Conservation (phyloP, 768 basidiomycete species). For the Rhizopogon vinicolor region DNA sequence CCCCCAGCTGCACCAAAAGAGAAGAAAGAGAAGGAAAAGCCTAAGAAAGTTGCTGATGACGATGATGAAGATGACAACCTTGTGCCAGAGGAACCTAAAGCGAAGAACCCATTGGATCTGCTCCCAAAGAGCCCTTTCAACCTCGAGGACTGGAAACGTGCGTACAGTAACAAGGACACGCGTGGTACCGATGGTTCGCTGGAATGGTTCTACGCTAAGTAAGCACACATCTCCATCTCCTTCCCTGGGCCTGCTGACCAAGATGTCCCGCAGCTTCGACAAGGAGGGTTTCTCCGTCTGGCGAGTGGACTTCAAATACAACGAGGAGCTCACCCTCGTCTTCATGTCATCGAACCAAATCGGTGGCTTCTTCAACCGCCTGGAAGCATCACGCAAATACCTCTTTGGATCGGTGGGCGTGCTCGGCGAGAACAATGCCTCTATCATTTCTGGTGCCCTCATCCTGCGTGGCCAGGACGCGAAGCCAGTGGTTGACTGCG, state of each 20-base stretch:
- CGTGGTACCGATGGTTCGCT: conserved; percentile 75
- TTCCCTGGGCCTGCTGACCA: conserved; percentile 3
- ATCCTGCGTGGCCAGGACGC: conserved; percentile 79
- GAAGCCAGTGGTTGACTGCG: conserved; percentile 66
- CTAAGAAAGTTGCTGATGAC: conserved; percentile 47
- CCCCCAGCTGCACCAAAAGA: conserved; percentile 44
- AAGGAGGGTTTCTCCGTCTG: conserved; percentile 84
- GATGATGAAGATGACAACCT: conserved; percentile 76
- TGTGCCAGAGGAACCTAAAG: conserved; percentile 81
- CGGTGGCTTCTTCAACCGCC: conserved; percentile 94
- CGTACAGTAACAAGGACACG: conserved; percentile 98
- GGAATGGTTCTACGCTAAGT: conserved; percentile 98
- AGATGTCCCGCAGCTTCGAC: conserved; percentile 59
- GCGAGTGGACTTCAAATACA: conserved; percentile 97
- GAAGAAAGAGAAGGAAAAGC: conserved; percentile 62
- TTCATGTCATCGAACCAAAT: conserved; percentile 97
- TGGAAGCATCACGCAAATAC: conserved; percentile 96
- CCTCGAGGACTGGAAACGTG: conserved; percentile 95
- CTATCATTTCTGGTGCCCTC: conserved; percentile 75
- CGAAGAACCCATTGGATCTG: conserved; percentile 90
- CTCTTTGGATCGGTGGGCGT: conserved; percentile 93
- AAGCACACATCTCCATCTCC: conserved; percentile 21
- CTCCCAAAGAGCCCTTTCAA: conserved; percentile 86
- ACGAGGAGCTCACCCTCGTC: conserved; percentile 82
- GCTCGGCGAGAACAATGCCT: conserved; percentile 74